Evolutionary conservation across 345 rosid genomes (phyloP), one percentile per base, ranked within the genome.

Genomic region (Orychophragmus violaceus): DNA sequence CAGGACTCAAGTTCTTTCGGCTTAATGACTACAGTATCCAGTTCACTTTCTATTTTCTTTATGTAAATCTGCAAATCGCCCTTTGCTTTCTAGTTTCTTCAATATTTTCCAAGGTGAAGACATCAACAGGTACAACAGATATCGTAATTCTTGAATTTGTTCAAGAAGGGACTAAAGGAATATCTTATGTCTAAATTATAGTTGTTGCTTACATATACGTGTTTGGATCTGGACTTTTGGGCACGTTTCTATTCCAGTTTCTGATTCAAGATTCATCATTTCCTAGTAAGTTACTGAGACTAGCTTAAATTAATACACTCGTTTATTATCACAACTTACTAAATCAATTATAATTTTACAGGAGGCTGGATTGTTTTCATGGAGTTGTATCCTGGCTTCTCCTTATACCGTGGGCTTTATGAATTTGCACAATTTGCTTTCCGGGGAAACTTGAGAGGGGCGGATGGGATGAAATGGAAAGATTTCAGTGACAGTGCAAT

Each of bases 381-480:
- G 85, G 96, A 94, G 85, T 66, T 94, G 59, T 90, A 77, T 79
- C 99, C 97, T 55, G 95, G 96, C 49, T 94, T 94, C 64, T 66
- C 97, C 25, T 63, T 94, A 12, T 90, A 82, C 61, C 99, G 97
- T 46, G 99, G 99, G 8, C 62, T 94, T 39, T 94, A 94, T 30
- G 96, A 94, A 70, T 85, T 90, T 12, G 69, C 85, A 3, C 83
- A 83, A 46, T 88, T 82, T 71, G 49, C 97, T 53, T 80, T 84
- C 36, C 56, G 1, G 1, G 97, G 88, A 32, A 68, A 74, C 79
- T 69, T 61, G 65, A 77, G 82, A 80, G 93, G 89, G n/a, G 79
- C 64, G 25, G 59, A 74, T 74, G 97, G 99, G 64, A 94, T 94
- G 95, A 78, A 36, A 41, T 94, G 97, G 97, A 29, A 66, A 35